Base-by-base conservation (phyloP, 352 stramenopile species). In the Pythium rishiriense region DNA sequence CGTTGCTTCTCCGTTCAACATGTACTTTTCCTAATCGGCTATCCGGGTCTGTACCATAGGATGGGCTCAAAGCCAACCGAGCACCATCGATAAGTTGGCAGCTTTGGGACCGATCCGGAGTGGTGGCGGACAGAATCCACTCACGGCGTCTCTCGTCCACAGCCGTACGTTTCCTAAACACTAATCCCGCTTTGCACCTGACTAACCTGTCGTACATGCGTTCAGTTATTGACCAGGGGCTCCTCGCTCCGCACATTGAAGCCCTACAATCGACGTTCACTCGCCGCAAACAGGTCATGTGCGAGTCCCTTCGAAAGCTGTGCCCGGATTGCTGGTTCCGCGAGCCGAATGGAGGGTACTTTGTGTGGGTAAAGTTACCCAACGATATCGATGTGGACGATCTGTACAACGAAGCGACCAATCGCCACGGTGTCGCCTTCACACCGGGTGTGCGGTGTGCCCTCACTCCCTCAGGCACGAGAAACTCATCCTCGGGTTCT, bases 101-200 rank as follows among this genome's bases (percentile, higher is more conserved):
- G 71, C 75, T 0, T 73, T 87, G 58, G 92, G 90, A 64, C 81
- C 90, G 31, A 90, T 98, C 68, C 85, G 96, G 61, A 93, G 85
- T 39, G 78, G 90, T 19, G 90, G 93, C 11, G 96, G 94, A 39
- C 87, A 98, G 24, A 96, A 98, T 71, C 88, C 90, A 8, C 64
- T 97, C 35, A 96, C 96, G 41, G 81, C 90, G 28, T 77, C 86
- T 4, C 85, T 97, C 17, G 75, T 98, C 26, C 78, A 94, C 50
- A 85, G 71, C 43, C 60, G 82, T 89, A 67, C 57, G 76, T 73
- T 25, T 4, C 7, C n/a, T n/a, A n/a, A n/a, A n/a, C n/a, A n/a
- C n/a, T n/a, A n/a, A n/a, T n/a, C n/a, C n/a, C n/a, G n/a, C n/a
- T n/a, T n/a, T n/a, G n/a, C n/a, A n/a, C n/a, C n/a, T n/a, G n/a